These are phyloP conservation scores for Plantago elongata DNA, from an alignment of 257 asterid species.

Conservation along the genomic window DNA sequence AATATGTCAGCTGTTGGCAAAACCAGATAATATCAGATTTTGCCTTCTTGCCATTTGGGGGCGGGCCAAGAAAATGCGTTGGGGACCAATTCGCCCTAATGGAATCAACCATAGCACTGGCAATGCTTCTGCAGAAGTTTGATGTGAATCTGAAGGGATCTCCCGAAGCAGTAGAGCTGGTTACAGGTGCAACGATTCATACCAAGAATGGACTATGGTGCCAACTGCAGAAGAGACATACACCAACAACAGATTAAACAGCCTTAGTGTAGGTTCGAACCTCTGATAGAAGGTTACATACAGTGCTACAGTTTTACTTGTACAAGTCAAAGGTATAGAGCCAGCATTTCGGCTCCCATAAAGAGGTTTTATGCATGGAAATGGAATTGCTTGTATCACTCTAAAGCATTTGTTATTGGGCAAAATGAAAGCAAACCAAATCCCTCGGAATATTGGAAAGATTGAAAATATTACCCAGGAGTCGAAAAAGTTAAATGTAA, in stretches of 20 bases:
- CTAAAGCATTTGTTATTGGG: too few species aligned
- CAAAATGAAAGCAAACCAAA: too few species aligned
- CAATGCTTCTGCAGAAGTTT: conserved; percentile 58
- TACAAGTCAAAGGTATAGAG: too few species aligned
- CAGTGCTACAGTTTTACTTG: too few species aligned
- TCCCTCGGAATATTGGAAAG: too few species aligned
- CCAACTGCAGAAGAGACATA: conserved; percentile 55
- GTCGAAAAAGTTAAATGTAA: too few species aligned
- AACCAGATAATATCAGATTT: conserved; percentile 73
- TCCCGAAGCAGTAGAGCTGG: conserved; percentile 71
- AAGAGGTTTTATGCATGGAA: too few species aligned
- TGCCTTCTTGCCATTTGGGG: conserved; percentile 95
- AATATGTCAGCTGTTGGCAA: conserved; percentile 5
- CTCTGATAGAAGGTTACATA: too few species aligned
- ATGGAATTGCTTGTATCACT: too few species aligned
- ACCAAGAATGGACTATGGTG: conserved; percentile 92
- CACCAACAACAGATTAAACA: not conserved
- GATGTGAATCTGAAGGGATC: conserved; percentile 49
- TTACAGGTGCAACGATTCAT: conserved; percentile 94
- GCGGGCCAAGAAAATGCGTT: conserved; percentile 96
- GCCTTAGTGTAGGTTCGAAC: too few species aligned
- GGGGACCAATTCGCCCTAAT: conserved; percentile 96
- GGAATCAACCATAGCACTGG: conserved; percentile 93
- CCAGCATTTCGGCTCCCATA: too few species aligned
- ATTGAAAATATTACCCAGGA: too few species aligned